phyloP scores from a whole-genome alignment of 306 rosid genomes.

The Mimosa pudica region DNA sequence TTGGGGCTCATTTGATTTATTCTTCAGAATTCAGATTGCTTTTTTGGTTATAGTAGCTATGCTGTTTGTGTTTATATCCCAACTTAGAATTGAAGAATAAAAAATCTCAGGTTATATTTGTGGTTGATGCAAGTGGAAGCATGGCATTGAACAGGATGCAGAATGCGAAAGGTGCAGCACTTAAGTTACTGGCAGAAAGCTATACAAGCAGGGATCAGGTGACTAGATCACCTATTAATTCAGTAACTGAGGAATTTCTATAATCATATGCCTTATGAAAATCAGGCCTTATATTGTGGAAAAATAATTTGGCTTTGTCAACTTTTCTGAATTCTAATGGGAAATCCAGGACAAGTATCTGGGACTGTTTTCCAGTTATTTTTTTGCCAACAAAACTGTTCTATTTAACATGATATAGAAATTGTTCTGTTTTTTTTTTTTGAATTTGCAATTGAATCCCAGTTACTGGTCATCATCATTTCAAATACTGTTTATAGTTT shows the following conservation, averaged over 20 bases:
- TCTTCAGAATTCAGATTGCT: constrained; percentile 18
- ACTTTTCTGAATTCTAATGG: constrained; percentile 13
- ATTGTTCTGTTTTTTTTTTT: neutral
- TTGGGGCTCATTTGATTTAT: constrained; percentile 8
- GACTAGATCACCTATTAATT: constrained; percentile 32
- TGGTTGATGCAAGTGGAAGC: constrained; percentile 99
- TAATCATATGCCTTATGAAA: constrained; percentile 27
- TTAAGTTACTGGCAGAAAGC: constrained; percentile 93
- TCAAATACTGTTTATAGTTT: neutral
- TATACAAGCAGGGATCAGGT: constrained; percentile 99
- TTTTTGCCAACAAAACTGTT: neutral
- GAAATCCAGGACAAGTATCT: constrained; percentile 11
- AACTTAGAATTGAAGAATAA: neutral
- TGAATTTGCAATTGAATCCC: too few relatives aligned
- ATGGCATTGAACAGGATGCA: constrained; percentile 99
- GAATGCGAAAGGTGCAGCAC: constrained; percentile 99
- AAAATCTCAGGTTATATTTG: constrained; percentile 78
- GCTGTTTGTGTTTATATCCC: constrained; percentile 7
- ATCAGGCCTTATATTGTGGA: constrained; percentile 13
- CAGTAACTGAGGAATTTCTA: constrained; percentile 25
- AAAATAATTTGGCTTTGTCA: constrained; percentile 27
- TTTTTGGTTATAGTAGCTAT: neutral
- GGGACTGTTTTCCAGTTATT: neutral
- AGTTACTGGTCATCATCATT: neutral
- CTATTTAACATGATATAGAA: neutral